A percentile compares a stretch with the other conserved stretches of the same genome.
These are phyloP conservation scores for Pholiota adiposa DNA, from an alignment of 1,284 basidiomycete genomes.

Conservation along the genomic window DNA sequence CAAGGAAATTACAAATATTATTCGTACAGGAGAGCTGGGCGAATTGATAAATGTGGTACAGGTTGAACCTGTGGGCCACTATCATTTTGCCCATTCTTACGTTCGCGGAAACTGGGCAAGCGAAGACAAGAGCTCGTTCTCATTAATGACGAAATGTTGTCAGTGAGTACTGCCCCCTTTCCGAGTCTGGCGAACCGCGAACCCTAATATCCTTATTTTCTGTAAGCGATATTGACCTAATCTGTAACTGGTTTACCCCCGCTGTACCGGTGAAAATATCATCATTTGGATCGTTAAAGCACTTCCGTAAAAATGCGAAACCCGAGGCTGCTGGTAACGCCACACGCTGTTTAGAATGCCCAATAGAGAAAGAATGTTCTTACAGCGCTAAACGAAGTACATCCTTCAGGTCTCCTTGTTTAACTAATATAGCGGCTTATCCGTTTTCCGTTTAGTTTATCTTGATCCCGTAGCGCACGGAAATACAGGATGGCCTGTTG, in stretches of 20 bases:
- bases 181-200: background rate
- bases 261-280: conserved; percentile 69
- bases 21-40: conserved; percentile 74
- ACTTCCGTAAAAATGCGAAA: conserved; percentile 77
- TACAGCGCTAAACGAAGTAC: conserved; percentile 86
- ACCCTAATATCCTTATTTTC: background rate
- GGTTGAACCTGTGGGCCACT: conserved; percentile 79
- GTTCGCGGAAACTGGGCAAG: conserved; percentile 83
- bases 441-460: conserved; percentile 62
- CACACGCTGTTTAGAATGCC: conserved; percentile 75
- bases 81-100: conserved; percentile 85
- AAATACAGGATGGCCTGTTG: conserved; percentile 63
- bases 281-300: conserved; percentile 83
- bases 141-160: conserved; percentile 87
- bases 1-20: conserved; percentile 67
- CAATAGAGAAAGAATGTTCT: conserved; percentile 70
- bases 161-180: conserved; percentile 56
- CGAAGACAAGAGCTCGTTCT: conserved; percentile 74
- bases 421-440: background rate
- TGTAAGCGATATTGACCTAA: conserved; percentile 78
- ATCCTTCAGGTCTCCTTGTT: conserved; percentile 22
- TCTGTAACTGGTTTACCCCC: conserved; percentile 77
- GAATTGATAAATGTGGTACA: conserved; percentile 81
- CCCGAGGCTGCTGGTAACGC: conserved; percentile 69
- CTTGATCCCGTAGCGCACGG: conserved; percentile 66